Base-by-base conservation (phyloP, 1,139 yeast genomes). In the Protomyces inouyei region DNA sequence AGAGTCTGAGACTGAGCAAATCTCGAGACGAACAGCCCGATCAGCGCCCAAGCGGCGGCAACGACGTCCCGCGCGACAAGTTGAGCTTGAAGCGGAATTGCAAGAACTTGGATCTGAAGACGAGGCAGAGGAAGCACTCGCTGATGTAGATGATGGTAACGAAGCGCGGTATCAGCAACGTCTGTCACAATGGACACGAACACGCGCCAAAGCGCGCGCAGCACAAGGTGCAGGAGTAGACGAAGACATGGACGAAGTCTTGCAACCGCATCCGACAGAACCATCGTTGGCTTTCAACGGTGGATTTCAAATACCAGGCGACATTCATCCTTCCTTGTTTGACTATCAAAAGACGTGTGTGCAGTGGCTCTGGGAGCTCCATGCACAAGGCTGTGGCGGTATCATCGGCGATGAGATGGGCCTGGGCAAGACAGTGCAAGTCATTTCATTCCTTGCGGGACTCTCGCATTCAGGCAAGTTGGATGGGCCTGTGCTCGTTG, bases 331-430 rank as follows among this genome's bases (percentile, higher is more conserved):
- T 0, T 82, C 92, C 8, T 77, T 93, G 14, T 93, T 93, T 73
- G 96, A 90, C 70, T 95, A 93, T 73, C 98, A 93, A 71, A 88
- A 89, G 71, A 93, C 98, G 0, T 91, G 98, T 68, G 90, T 78
- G 1, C 77, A 84, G 67, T 84, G 88, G 88, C 77, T 84, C 1
- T 84, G 85, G 78, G 99, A 93, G 72, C 78, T 93, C 21, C 87
- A 89, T 71, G 81, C 85, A 21, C 98, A 92, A 72, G 85, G 84
- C 64, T 86, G 93, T 1, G 98, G 98, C 1, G 98, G 98, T 0
- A 93, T 93, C 10, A 82, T 93, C 57, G 97, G 98, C 38, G 98
- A 93, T 75, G 98, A 93, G 74, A 93, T 93, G 98, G 98, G 98
- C 0, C 76, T 93, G 16, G 98, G 98, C 1, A 93, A 93, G 72